Conservation (phyloP, 129 eudicot genomes). For the Flaveria brownii region DNA sequence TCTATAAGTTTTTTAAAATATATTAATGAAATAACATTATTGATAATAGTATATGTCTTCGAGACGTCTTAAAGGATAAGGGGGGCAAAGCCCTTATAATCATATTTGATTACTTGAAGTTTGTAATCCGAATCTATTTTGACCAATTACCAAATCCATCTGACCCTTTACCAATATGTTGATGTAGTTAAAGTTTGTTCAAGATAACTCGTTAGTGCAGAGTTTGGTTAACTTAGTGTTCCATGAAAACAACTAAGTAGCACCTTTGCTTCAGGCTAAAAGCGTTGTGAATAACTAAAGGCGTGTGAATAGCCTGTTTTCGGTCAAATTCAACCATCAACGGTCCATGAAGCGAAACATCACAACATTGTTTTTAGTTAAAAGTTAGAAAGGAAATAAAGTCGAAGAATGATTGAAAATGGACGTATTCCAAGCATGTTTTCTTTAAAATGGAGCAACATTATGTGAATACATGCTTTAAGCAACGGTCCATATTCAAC, state of each 20-base stretch:
- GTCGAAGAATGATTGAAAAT: constrained; percentile 26
- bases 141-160: too few relatives aligned
- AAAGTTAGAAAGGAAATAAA: constrained; percentile 30
- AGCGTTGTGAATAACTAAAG: constrained; percentile 8
- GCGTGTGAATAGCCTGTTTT: neutral
- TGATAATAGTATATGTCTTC: too few relatives aligned
- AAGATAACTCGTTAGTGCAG: neutral
- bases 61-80: too few relatives aligned
- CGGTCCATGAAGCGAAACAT: constrained; percentile 4
- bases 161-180: too few relatives aligned
- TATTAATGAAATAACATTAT: too few relatives aligned
- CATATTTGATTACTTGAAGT: too few relatives aligned
- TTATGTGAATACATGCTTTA: too few relatives aligned
- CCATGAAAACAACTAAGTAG: neutral
- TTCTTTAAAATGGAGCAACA: constrained; percentile 24
- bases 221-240: constrained; percentile 2
- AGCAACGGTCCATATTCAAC: constrained; percentile 34
- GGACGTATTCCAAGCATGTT: constrained; percentile 21
- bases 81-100: too few relatives aligned
- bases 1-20: too few relatives aligned
- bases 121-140: too few relatives aligned
- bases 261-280: constrained; percentile 26
- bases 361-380: constrained; percentile 15
- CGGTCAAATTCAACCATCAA: constrained; percentile 29
- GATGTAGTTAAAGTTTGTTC: too few relatives aligned